Evolutionary conservation across 768 basidiomycete species (phyloP), one percentile per base, ranked within the genome.

Genomic region (Mycena floridula): DNA sequence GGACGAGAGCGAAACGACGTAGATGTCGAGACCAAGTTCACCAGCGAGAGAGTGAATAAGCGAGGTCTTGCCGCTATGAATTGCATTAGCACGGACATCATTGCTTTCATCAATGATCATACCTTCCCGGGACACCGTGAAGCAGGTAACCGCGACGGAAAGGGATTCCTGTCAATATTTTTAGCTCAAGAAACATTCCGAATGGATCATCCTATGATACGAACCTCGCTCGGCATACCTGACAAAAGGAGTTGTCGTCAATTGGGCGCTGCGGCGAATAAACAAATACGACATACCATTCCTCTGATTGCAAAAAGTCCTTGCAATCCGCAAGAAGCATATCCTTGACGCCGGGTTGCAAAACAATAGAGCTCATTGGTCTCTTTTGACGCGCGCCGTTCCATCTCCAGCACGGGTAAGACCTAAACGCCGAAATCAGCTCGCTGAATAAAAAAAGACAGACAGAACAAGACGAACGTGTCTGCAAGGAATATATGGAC

Each of bases 151-250:
- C 89, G 59, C 89, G 74, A 46, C 89, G 81, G 73, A 89, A 92
- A 20, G 89, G 89, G 59, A 91, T 92, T 22, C 88, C 87, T 89
- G 49, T 8, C 45, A 21, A 35, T 46, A 43, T 47, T 45, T 24
- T 45, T 35, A 35, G 28, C 43, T 23, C 43, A 57, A 48, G 45
- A 51, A 51, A 45, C 46, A 37, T 47, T 48, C 43, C 43, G 28
- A 44, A 46, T 40, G 44, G 42, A 67, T 15, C 13, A 35, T 7
- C 16, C 16, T 13, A 16, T 26, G 24, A 43, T 16, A 48, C 76
- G 39, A 47, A 87, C 89, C 89, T 76, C 89, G 75, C 58, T 91
- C 88, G 48, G 88, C 89, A 71, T 92, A 92, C 89, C 89, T 89
- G 56, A 58, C 55, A 46, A 23, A 55, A 40, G 43, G 40, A 49